Percentiles rank a stretch among this genome's conserved stretches.
Evolutionary conservation across 139 green algal genomes (phyloP).

Genomic region (Zygnema cylindricum): DNA sequence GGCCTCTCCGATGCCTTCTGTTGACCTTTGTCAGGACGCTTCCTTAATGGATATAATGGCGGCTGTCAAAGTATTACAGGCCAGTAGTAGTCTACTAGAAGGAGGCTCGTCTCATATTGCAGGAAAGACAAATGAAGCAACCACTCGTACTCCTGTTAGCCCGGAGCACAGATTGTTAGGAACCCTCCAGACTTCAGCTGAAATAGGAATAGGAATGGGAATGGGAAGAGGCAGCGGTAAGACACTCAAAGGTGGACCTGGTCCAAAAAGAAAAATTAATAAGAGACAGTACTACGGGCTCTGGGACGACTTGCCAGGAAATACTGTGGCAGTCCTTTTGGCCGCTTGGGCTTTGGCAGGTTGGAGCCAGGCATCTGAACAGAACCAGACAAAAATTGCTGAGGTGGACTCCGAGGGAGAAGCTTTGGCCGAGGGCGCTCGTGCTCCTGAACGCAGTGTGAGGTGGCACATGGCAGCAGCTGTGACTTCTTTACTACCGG

Average conservation of each 20-base stretch:
- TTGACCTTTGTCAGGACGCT: neutral
- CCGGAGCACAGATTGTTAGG: too few species aligned
- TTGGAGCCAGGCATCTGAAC: conserved; percentile 1
- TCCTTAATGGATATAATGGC: neutral
- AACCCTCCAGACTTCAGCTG: neutral
- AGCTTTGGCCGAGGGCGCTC: neutral
- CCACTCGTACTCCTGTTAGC: too few species aligned
- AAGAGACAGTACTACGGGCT: neutral
- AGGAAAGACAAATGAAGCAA: too few species aligned
- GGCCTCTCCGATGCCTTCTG: neutral
- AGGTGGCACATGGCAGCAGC: conserved; percentile 8
- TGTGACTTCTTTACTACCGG: neutral
- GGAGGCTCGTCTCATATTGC: neutral
- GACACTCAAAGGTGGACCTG: neutral
- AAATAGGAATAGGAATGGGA: neutral
- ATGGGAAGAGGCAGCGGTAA: neutral
- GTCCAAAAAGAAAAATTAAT: neutral
- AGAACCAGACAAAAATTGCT: conserved; percentile 2
- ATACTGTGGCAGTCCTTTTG: neutral
- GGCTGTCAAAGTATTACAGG: neutral
- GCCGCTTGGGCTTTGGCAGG: conserved; percentile 20
- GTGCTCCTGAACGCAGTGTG: conserved; percentile 12
- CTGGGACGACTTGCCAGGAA: conserved; percentile 8
- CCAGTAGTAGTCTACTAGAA: neutral
- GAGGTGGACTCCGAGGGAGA: conserved; percentile 6